Base-by-base conservation (phyloP, 2,329 filamentous ascomycete species). In the Botrytis fabae region DNA sequence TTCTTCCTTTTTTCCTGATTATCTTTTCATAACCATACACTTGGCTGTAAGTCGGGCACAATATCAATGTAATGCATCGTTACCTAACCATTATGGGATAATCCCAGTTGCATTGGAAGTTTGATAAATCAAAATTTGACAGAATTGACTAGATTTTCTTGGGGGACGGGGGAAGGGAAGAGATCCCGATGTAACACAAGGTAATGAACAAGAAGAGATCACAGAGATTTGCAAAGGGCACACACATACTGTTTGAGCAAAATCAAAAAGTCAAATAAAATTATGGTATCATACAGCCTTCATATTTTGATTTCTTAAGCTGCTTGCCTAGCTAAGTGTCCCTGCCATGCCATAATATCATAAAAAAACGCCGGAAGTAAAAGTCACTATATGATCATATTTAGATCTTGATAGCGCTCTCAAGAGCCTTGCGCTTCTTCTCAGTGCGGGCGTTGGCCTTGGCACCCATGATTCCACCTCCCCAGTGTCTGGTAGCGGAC, bases 361-460 rank as follows among this genome's bases (percentile, higher is more conserved):
- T 80, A 76, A 78, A 79, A 79, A 77, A 80, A 80, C 78, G 79
- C 79, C 79, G 69, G 60, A 70, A 69, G 75, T 74, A 69, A 75
- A 75, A 75, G 60, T 71, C 73, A 54, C 69, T 73, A 76, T 76
- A 75, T 76, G 74, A 76, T 75, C 69, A 74, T 69, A 74, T 75
- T 89, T 97, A 99, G 88, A 99, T 97, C 93, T 98, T 98, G 90
- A 98, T 94, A 84, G 96, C 95, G 83, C 86, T 86, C 87, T 98
- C 96, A 77, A 96, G 83, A 83, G 95, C 94, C 92, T 98, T 98
- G 82, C 86, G 86, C 86, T 88, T 89, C 85, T 90, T 82, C 79
- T 90, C 88, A 82, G 87, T 86, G 81, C 87, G 86, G 78, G 89
- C 90, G 79, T 90, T 90, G 83, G 96, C 95, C 93, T 99, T 99